Evolutionary conservation across 108 stramenopile genomes (phyloP).

Genomic region (Nitzschia putrida): DNA sequence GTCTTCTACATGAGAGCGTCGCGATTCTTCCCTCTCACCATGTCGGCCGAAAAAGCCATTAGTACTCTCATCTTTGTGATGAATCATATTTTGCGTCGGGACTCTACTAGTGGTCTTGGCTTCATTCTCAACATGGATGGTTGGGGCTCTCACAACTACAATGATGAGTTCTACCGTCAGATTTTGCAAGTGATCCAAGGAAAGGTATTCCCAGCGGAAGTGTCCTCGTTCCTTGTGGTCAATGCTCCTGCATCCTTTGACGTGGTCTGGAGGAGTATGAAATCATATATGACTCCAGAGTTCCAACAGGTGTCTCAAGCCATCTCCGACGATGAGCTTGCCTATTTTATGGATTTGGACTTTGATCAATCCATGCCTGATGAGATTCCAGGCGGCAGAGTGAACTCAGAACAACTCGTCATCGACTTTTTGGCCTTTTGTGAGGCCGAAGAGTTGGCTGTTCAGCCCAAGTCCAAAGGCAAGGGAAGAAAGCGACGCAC

Average conservation of each 20-base stretch:
- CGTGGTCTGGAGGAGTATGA: conserved; percentile 47
- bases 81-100: conserved; percentile 28
- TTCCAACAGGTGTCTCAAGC: conserved; percentile 43
- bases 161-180: conserved; percentile 34
- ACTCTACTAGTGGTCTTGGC: conserved; percentile 45
- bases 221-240: conserved; percentile 47
- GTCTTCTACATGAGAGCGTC: conserved; percentile 57
- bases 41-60: conserved; percentile 34
- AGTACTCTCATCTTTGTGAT: conserved; percentile 49
- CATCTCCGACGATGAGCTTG: conserved; percentile 29
- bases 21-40: conserved; percentile 45
- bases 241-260: conserved; percentile 59
- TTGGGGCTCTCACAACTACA: conserved; percentile 50
- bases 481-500: no score
- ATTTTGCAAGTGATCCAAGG: conserved; percentile 55
- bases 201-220: conserved; percentile 30
- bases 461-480: neutral
- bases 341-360: conserved; percentile 19
- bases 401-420: neutral
- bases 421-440: conserved; percentile 1
- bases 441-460: neutral
- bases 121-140: conserved; percentile 53
- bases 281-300: conserved; percentile 33
- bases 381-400: conserved; percentile 36
- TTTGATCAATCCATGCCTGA: conserved; percentile 44